Conservation (phyloP, 768 basidiomycete genomes). For the Phylloporus rhodoxanthus region DNA sequence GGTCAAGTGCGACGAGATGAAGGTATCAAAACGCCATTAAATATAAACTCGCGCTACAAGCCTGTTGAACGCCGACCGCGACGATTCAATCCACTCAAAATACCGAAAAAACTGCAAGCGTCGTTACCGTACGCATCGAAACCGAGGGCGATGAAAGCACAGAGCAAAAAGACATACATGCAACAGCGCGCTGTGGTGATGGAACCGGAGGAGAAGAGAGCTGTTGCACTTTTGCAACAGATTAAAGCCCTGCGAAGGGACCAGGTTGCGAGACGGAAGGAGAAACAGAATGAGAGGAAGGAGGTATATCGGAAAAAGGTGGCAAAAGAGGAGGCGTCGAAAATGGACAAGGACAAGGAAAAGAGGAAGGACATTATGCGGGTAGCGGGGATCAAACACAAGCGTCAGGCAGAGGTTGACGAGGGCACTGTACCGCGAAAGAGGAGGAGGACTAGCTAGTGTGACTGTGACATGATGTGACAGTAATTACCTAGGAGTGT, state of each 20-base stretch:
- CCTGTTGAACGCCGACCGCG: slow-evolving; percentile 70
- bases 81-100: slow-evolving; percentile 84
- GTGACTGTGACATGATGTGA: slow-evolving; percentile 21
- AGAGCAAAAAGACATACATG: slow-evolving; percentile 74
- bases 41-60: slow-evolving; percentile 86
- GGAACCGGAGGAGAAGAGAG: slow-evolving; percentile 93
- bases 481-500: slow-evolving; percentile 3
- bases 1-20: slow-evolving; percentile 88
- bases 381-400: slow-evolving; percentile 61
- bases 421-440: slow-evolving; percentile 51
- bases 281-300: slow-evolving; percentile 81
- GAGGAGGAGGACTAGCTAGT: slow-evolving; percentile 39
- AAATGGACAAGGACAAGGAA: slow-evolving; percentile 66
- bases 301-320: slow-evolving; percentile 63
- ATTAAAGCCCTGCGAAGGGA: slow-evolving; percentile 89
- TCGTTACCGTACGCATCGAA: slow-evolving; percentile 90
- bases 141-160: slow-evolving; percentile 75
- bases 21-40: slow-evolving; percentile 72
- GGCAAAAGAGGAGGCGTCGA: slow-evolving; percentile 60
- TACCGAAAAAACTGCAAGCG: slow-evolving; percentile 88
- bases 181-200: slow-evolving; percentile 93
- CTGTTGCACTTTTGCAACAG: slow-evolving; percentile 87
- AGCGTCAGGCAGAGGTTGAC: slow-evolving; percentile 55
- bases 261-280: slow-evolving; percentile 68
- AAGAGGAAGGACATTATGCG: slow-evolving; percentile 75